phyloP scores from a whole-genome alignment of 2,329 filamentous ascomycete genomes.

The Leptographium radiaticola region DNA sequence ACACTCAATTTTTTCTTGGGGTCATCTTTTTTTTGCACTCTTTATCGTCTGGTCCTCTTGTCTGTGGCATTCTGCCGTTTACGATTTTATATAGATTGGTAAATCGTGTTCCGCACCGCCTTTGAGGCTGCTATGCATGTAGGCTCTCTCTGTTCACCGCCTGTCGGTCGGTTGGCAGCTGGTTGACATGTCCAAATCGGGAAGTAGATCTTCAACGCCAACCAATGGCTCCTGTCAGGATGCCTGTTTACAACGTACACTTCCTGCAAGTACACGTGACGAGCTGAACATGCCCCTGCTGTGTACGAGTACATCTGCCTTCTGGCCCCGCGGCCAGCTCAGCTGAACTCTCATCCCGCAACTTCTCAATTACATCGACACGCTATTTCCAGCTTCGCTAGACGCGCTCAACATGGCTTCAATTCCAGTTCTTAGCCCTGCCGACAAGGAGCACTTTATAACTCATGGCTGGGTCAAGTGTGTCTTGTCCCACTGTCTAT shows the following conservation, averaged over 20 bases:
- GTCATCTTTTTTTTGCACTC: neutral
- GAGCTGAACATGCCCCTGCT: neutral
- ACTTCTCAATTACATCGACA: neutral
- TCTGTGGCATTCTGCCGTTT: no score
- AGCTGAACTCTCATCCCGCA: neutral
- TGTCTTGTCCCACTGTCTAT: neutral
- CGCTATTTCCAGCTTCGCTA: neutral
- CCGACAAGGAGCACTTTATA: conserved; percentile 28
- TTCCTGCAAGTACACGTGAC: neutral
- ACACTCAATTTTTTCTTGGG: neutral
- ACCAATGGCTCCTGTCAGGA: neutral
- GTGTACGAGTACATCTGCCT: neutral
- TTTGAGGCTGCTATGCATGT: no score
- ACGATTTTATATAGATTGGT: neutral
- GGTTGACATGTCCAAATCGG: neutral
- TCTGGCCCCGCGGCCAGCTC: neutral
- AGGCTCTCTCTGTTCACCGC: no score
- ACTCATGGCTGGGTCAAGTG: conserved; percentile 26
- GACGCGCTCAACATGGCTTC: neutral
- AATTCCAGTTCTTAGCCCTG: conserved; percentile 19
- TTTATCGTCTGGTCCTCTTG: neutral
- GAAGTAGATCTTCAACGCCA: neutral
- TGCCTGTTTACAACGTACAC: no score
- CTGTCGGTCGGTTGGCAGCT: no score
- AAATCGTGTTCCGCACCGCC: neutral